Percentiles rank a stretch among this genome's conserved stretches.
Conservation (phyloP, 1,284 basidiomycete species). For the Chalciporus sp. region DNA sequence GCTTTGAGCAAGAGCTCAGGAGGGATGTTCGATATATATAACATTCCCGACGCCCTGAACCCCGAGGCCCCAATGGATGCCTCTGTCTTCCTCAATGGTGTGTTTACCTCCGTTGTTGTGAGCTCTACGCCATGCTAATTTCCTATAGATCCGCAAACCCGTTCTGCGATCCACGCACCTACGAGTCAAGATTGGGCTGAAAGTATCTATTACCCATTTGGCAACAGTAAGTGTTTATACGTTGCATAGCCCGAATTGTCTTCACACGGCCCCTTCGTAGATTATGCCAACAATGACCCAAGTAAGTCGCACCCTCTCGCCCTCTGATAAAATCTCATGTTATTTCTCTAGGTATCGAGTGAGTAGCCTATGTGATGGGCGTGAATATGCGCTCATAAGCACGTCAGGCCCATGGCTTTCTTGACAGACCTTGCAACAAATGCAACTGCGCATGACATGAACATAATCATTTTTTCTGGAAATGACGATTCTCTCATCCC, state of each 20-base stretch:
- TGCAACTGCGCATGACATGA: slow-evolving; percentile 49
- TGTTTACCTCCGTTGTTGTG: slow-evolving; percentile 10
- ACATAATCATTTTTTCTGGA: slow-evolving; percentile 63
- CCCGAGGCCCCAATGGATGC: slow-evolving; percentile 50
- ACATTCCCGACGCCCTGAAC: slow-evolving; percentile 55
- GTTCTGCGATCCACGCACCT: slow-evolving; percentile 69
- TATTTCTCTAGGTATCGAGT: slow-evolving; percentile 47
- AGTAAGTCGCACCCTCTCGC: slow-evolving; percentile 37
- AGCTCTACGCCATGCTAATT: background rate
- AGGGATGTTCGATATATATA: slow-evolving; percentile 51
- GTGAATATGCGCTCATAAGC: slow-evolving; percentile 11
- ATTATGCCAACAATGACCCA: slow-evolving; percentile 37
- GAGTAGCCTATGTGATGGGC: slow-evolving; percentile 22
- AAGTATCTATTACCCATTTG: slow-evolving; percentile 53
- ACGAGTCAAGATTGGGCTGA: slow-evolving; percentile 60
- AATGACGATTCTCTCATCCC: slow-evolving; percentile 69
- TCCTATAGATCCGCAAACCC: slow-evolving; percentile 49
- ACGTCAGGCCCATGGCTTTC: slow-evolving; percentile 60
- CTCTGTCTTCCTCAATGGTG: slow-evolving; percentile 63
- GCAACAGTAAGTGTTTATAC: slow-evolving; percentile 33
- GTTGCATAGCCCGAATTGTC: slow-evolving; percentile 10
- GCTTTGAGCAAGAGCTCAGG: slow-evolving; percentile 39
- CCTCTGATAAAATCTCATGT: background rate
- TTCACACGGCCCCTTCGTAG: slow-evolving; percentile 12
- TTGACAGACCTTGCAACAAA: slow-evolving; percentile 66